Evolutionary conservation across 768 basidiomycete genomes (phyloP).

Genomic region (Crucibulum laeve): DNA sequence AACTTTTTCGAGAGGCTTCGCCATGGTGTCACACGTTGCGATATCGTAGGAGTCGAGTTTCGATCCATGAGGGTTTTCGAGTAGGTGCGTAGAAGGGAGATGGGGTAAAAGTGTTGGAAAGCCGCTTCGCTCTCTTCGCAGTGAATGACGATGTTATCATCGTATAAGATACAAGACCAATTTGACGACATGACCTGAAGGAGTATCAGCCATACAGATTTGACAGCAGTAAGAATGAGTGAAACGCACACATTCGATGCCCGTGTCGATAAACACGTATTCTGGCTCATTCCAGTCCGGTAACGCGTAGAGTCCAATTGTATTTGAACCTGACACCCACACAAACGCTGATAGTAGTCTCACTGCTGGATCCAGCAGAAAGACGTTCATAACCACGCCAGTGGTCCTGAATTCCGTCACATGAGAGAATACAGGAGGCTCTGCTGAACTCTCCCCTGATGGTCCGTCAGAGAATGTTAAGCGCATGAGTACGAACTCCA

Average conservation of each 20-base stretch:
- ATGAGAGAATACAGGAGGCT: constrained; percentile 48
- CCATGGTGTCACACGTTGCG: constrained; percentile 34
- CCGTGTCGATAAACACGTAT: constrained; percentile 72
- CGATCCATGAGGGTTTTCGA: constrained; percentile 18
- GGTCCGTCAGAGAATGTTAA: constrained; percentile 52
- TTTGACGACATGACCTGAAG: constrained; percentile 60
- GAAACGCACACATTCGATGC: constrained; percentile 63
- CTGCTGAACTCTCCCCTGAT: constrained; percentile 29
- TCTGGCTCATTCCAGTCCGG: constrained; percentile 62
- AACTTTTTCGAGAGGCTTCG: constrained; percentile 49
- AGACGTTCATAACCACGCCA: constrained; percentile 75
- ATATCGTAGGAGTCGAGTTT: constrained; percentile 34
- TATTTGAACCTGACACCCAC: constrained; percentile 54
- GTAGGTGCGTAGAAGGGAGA: constrained; percentile 33
- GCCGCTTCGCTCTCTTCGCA: constrained; percentile 66
- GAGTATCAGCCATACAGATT: constrained; percentile 3
- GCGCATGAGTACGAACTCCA: constrained; percentile 71
- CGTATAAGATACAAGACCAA: constrained; percentile 72
- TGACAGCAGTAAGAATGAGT: not conserved
- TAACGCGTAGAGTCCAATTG: constrained; percentile 58
- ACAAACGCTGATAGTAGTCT: constrained; percentile 65
- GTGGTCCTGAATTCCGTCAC: constrained; percentile 61
- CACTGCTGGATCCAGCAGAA: constrained; percentile 61
- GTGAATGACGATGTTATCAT: constrained; percentile 67
- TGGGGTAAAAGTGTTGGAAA: constrained; percentile 67